A percentile compares a stretch with the other conserved stretches of the same genome.
phyloP scores from a whole-genome alignment of 495 filamentous ascomycete species.

The Penicillium argentinense region DNA sequence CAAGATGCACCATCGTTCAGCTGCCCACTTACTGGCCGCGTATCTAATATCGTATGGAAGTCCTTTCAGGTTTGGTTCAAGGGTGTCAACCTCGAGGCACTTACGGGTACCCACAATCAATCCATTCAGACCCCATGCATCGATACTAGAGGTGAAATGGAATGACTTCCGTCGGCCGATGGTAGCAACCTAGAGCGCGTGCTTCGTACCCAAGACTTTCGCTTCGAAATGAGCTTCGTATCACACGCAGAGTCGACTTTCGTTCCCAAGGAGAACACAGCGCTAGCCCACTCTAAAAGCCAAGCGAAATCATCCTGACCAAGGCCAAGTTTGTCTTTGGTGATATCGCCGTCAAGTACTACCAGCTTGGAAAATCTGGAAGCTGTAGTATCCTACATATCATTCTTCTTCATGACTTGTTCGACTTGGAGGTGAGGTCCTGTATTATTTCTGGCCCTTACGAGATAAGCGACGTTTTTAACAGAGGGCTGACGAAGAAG shows the following conservation, averaged over 20 bases:
- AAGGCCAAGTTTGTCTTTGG: slow-evolving; percentile 2
- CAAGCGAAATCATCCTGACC: neutral
- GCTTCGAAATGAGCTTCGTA: slow-evolving; percentile 16
- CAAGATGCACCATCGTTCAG: slow-evolving; percentile 11
- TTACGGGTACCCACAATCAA: slow-evolving; percentile 1
- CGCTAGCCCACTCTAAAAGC: slow-evolving; percentile 6
- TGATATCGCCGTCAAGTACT: slow-evolving; percentile 14
- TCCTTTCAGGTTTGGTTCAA: slow-evolving; percentile 4
- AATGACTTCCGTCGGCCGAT: slow-evolving; percentile 15
- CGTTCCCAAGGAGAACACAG: slow-evolving; percentile 23
- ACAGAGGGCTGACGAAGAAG: slow-evolving; percentile 4
- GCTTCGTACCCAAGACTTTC: slow-evolving; percentile 20
- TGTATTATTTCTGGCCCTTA: neutral
- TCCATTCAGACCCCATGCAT: slow-evolving; percentile 8
- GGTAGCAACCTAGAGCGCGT: slow-evolving; percentile 14
- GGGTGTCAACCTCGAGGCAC: slow-evolving; percentile 13
- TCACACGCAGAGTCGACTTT: slow-evolving; percentile 20
- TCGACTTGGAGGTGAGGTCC: neutral
- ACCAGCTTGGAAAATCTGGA: slow-evolving; percentile 4
- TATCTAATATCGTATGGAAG: slow-evolving; percentile 23
- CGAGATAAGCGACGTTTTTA: slow-evolving; percentile 14
- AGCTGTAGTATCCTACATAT: neutral
- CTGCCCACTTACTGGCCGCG: slow-evolving; percentile 22
- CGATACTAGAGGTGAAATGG: slow-evolving; percentile 25
- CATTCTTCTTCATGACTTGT: slow-evolving; percentile 3